Evolutionary conservation across 148 eudicot species (phyloP).

Genomic region (Rhododendron vialii): DNA sequence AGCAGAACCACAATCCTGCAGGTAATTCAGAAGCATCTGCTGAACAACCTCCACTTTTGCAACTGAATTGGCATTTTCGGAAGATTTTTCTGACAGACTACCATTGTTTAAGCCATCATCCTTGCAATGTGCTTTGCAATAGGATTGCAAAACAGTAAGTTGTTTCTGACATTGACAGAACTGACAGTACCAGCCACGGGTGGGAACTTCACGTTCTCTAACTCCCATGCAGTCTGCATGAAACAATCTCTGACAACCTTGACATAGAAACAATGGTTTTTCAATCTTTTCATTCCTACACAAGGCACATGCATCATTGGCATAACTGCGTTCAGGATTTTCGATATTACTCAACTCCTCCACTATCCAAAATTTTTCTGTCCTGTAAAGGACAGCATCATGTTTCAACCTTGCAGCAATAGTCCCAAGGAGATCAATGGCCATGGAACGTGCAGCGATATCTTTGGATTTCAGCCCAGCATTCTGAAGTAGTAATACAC

Average conservation of each 20-base stretch:
- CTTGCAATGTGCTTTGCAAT: slow-evolving; percentile 56
- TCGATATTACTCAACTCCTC: slow-evolving; percentile 42
- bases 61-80: slow-evolving; percentile 33
- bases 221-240: slow-evolving; percentile 83
- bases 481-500: slow-evolving; percentile 94
- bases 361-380: slow-evolving; percentile 74
- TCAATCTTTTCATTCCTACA: slow-evolving; percentile 60
- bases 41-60: slow-evolving; percentile 72
- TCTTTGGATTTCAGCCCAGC: slow-evolving; percentile 95
- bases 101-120: slow-evolving; percentile 36
- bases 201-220: slow-evolving; percentile 57
- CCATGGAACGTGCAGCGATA: slow-evolving; percentile 69
- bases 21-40: slow-evolving; percentile 87
- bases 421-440: slow-evolving; percentile 92
- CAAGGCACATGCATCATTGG: slow-evolving; percentile 55
- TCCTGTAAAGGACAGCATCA: slow-evolving; percentile 62
- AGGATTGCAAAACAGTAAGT: slow-evolving; percentile 60
- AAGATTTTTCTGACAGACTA: slow-evolving; percentile 31
- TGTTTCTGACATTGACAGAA: slow-evolving; percentile 69
- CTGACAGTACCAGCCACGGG: slow-evolving; percentile 59
- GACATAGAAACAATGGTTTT: slow-evolving; percentile 58
- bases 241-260: slow-evolving; percentile 73
- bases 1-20: slow-evolving; percentile 65
- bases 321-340: slow-evolving; percentile 29
- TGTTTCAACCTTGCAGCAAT: slow-evolving; percentile 91